These are phyloP conservation scores for Xylariaceae sp. DNA, from an alignment of 2,329 filamentous ascomycete genomes.

Conservation along the genomic window DNA sequence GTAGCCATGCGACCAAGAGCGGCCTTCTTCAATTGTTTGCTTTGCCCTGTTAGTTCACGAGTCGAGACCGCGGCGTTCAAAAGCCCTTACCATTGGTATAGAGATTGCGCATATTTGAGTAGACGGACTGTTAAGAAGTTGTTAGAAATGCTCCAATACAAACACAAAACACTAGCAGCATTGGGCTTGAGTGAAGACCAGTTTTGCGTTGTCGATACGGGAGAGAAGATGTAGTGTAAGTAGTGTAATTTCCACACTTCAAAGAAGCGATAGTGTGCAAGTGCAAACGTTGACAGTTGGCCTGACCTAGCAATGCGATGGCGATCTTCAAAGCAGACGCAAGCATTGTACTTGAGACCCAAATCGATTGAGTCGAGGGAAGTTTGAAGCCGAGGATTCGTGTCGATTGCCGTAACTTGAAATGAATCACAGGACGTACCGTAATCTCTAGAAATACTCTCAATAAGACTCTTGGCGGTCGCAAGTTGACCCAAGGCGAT, in stretches of 20 bases:
- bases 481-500: conserved; percentile 95
- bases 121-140: conserved; percentile 58
- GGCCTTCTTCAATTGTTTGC: conserved; percentile 93
- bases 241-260: no score
- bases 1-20: conserved; percentile 98
- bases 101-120: conserved; percentile 90
- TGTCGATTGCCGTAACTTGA: not conserved
- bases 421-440: conserved; percentile 4
- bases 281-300: no score
- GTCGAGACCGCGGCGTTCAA: not conserved
- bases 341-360: not conserved
- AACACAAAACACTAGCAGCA: not conserved
- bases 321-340: no score
- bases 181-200: not conserved
- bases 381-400: not conserved
- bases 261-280: no score
- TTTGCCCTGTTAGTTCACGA: conserved; percentile 1
- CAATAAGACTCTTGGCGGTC: conserved; percentile 92
- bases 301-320: no score
- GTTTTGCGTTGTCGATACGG: not conserved
- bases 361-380: not conserved
- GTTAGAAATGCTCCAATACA: conserved; percentile 4
- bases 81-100: conserved; percentile 71
- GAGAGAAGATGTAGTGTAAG: no score
- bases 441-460: conserved; percentile 94